Evolutionary conservation across 352 stramenopile species (phyloP).

Genomic region (Saprolegnia diclina): DNA sequence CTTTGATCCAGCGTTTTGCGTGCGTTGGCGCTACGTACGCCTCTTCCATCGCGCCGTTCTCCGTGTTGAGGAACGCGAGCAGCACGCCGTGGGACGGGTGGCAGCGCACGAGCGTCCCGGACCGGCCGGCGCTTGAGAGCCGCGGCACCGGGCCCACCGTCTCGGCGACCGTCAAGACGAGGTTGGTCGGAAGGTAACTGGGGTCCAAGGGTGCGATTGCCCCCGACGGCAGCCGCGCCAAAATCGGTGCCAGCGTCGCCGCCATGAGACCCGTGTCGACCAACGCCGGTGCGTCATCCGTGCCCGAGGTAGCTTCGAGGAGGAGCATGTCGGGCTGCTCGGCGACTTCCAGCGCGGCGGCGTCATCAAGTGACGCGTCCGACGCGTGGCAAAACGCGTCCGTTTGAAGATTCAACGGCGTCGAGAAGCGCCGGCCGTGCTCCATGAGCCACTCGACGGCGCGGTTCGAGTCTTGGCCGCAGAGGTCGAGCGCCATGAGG

Average conservation of each 20-base stretch:
- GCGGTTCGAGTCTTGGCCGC: slow-evolving; percentile 71
- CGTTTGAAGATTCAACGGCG: slow-evolving; percentile 6
- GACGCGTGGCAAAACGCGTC: slow-evolving; percentile 17
- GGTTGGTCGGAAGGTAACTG: slow-evolving; percentile 59
- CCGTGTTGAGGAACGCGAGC: slow-evolving; percentile 79
- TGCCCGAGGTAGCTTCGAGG: slow-evolving; percentile 25
- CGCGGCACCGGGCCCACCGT: slow-evolving; percentile 63
- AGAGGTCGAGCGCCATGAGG: slow-evolving; percentile 65
- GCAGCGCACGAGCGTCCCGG: slow-evolving; percentile 57
- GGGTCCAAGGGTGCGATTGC: slow-evolving; percentile 64
- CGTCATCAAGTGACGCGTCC: slow-evolving; percentile 44
- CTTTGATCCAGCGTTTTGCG: slow-evolving; percentile 65
- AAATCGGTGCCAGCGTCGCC: slow-evolving; percentile 67
- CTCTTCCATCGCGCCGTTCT: slow-evolving; percentile 80
- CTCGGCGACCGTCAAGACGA: slow-evolving; percentile 74
- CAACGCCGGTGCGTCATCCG: slow-evolving; percentile 19
- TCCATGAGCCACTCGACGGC: slow-evolving; percentile 88
- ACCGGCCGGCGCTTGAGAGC: slow-evolving; percentile 55
- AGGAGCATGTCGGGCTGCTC: slow-evolving; percentile 69
- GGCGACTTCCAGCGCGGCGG: slow-evolving; percentile 67
- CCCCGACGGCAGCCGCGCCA: slow-evolving; percentile 44
- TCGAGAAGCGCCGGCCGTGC: slow-evolving; percentile 39
- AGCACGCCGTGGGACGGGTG: slow-evolving; percentile 58
- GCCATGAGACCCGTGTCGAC: slow-evolving; percentile 70
- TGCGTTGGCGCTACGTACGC: slow-evolving; percentile 70